A percentile compares a stretch with the other conserved stretches of the same genome.
Conservation (phyloP, 2,329 filamentous ascomycete species). For the Alternaria rosae region DNA sequence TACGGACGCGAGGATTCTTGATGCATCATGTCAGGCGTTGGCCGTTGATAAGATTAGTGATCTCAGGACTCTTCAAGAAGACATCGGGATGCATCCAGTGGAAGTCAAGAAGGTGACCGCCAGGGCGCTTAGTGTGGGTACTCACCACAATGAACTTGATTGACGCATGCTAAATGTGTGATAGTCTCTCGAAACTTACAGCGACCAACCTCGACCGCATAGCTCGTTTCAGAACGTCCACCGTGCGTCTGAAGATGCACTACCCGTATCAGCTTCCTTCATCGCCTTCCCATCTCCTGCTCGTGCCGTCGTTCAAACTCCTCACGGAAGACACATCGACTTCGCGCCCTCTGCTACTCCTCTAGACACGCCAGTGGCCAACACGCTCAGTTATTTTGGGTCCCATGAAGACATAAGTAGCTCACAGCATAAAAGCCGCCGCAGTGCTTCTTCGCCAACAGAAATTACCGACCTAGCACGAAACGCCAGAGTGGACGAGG, state of each 20-base stretch:
- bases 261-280: not conserved
- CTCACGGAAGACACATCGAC: slow-evolving; percentile 10
- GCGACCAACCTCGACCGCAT: not conserved
- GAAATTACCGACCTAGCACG: slow-evolving; percentile 27
- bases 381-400: slow-evolving; percentile 29
- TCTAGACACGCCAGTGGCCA: slow-evolving; percentile 25
- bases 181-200: not conserved
- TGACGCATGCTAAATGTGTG: not conserved
- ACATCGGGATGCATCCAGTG: not conserved
- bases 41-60: not conserved
- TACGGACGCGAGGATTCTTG: not conserved
- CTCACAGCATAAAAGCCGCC: slow-evolving; percentile 21
- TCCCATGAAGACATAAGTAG: slow-evolving; percentile 20
- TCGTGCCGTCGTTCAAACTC: not conserved
- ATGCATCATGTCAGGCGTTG: not conserved
- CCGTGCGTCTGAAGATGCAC: not conserved
- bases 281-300: not conserved
- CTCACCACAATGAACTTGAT: too few relatives aligned
- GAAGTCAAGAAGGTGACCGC: not conserved
- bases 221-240: not conserved
- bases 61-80: not conserved
- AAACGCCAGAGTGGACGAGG: slow-evolving; percentile 16
- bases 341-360: slow-evolving; percentile 8
- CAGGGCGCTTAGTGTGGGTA: not conserved
- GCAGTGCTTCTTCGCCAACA: slow-evolving; percentile 30